Base-by-base conservation (phyloP, 176 grass and related monocot species). In the Oryza glaberrima region DNA sequence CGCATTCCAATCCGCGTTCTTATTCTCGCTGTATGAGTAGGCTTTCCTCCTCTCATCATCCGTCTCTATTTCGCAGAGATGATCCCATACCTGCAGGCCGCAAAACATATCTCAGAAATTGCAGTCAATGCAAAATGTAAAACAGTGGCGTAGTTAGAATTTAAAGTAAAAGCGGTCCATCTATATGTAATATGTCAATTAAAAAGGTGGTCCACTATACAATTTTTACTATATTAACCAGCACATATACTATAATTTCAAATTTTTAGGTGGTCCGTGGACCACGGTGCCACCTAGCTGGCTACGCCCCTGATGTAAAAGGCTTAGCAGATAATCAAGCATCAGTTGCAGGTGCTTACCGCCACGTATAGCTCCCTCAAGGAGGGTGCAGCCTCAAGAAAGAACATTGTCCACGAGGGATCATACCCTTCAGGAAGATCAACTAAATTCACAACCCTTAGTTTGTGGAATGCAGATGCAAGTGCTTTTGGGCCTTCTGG, bases 391-490 rank as follows among this genome's bases (percentile, higher is more conserved):
- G 54, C 75, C 40, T 64, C 13, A 60, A 77, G 32, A 35, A 77
- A 38, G 54, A 64, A 63, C 32, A 77, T 2, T 64, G 75, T 77
- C 76, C 56, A 78, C 6, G 20, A 41, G 6, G 23, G 76, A 13
- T 78, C 76, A 44, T 26, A 78, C 6, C 35, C 76, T 63, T 78
- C 19, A 44, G 52, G 76, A 78, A 78, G 7, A 23, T 65, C 20
- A 77, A 15, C 20, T 25, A 36, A 77, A 64, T 77, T 77, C 76
- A 77, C 11, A 36, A 63, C 19, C 20, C 56, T 77, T 26, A 77
- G 3, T 9, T 77, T 34, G 11, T 11, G 6, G 22, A 77, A 77
- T 7, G 61, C 56, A 23, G 28, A 58, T 35, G 73, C 30, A 16
- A 60, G 28, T 52, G 0, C 28, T 54, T 36, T 58, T 76, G 34